Conservation (phyloP, 495 filamentous ascomycete genomes). For the Lepidopterella palustris region DNA sequence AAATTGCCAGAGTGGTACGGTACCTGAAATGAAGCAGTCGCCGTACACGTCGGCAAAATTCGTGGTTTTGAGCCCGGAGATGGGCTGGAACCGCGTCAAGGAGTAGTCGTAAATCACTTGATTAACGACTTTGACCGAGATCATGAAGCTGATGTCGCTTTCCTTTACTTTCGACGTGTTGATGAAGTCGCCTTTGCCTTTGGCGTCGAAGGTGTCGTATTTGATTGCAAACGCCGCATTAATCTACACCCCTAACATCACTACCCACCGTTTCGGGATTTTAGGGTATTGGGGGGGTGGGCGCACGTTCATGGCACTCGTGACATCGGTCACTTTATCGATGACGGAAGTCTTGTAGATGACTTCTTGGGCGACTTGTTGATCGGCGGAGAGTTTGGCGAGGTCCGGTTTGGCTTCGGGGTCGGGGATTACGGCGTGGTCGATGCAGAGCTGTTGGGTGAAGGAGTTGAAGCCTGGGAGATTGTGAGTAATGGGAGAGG, state of each 20-base stretch:
- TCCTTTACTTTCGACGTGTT: neutral
- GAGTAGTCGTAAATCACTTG: neutral
- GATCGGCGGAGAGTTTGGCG: neutral
- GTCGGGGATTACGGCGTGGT: neutral
- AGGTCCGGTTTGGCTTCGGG: neutral
- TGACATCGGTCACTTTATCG: neutral
- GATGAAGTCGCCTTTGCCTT: neutral
- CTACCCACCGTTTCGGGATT: too few species aligned
- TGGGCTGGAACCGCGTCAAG: neutral
- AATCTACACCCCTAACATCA: neutral
- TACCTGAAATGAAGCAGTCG: neutral
- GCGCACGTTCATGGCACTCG: neutral
- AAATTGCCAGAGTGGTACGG: neutral
- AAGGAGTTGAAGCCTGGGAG: neutral
- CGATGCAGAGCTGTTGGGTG: neutral
- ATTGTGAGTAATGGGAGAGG: neutral
- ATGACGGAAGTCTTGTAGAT: neutral
- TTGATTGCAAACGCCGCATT: neutral
- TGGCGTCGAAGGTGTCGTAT: neutral
- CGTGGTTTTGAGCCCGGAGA: neutral
- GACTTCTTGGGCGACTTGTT: neutral
- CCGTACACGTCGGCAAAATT: neutral
- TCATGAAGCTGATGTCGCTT: neutral
- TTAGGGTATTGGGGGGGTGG: too few species aligned
- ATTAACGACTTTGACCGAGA: neutral